A percentile compares a stretch with the other conserved stretches of the same genome.
These are phyloP conservation scores for Melastoma candidum DNA, from an alignment of 441 rosid species.

Conservation along the genomic window DNA sequence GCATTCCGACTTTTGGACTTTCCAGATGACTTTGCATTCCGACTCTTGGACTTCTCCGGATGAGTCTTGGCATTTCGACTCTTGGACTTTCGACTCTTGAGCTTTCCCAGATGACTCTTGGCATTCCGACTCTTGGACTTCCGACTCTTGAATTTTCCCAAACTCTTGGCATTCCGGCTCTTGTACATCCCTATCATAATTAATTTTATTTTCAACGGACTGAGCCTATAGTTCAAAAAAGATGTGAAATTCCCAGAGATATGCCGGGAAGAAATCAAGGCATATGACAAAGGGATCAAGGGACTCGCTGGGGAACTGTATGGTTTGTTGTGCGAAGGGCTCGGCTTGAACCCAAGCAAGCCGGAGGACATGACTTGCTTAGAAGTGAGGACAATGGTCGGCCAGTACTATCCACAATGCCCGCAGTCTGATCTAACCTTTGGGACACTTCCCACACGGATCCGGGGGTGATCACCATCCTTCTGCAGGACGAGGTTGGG, in stretches of 20 bases:
- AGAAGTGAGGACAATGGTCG: constrained; percentile 33
- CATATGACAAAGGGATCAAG: constrained; percentile 25
- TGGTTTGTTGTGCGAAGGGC: constrained; percentile 39
- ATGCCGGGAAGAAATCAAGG: constrained; percentile 27
- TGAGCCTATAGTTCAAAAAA: no score
- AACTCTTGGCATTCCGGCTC: no score
- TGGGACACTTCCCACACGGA: constrained; percentile 37
- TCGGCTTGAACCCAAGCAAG: constrained; percentile 21
- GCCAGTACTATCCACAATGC: constrained; percentile 43
- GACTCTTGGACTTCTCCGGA: no score
- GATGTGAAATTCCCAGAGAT: constrained; percentile 26
- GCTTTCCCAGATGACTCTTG: no score
- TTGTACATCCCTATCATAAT: no score
- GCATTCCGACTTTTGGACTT: no score
- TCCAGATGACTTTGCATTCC: no score
- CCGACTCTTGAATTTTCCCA: no score
- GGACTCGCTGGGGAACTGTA: constrained; percentile 25
- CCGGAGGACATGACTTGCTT: constrained; percentile 29
- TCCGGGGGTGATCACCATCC: constrained; percentile 34
- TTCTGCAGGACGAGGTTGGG: constrained; percentile 33
- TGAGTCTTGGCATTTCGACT: no score
- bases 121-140: no score
- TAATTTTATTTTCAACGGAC: no score
- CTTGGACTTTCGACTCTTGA: no score
- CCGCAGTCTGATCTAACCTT: constrained; percentile 46